Percentiles rank a stretch among this genome's conserved stretches.
These are phyloP conservation scores for Pestalotiopsis sp. DNA, from an alignment of 2,329 filamentous ascomycete species.

Conservation along the genomic window DNA sequence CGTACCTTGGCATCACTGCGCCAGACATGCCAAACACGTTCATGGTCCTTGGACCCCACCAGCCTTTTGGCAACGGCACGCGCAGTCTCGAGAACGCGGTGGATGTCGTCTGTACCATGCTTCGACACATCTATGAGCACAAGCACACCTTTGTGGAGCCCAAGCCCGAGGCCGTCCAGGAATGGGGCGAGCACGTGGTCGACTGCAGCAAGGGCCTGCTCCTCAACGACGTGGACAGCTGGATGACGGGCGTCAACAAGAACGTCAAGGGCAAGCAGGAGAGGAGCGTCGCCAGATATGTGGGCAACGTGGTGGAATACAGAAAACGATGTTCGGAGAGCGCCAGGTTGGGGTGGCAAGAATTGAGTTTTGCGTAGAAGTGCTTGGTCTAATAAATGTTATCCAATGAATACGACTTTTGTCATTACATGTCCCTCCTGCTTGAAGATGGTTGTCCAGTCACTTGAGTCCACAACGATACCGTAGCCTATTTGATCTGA, in stretches of 20 bases:
- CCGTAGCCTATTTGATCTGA: too few species aligned
- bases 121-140: slow-evolving; percentile 3
- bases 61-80: slow-evolving; percentile 19
- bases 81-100: slow-evolving; percentile 19
- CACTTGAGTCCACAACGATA: too few species aligned
- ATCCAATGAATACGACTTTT: too few species aligned
- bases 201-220: slow-evolving; percentile 16
- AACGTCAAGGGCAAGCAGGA: slow-evolving; percentile 11
- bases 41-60: slow-evolving; percentile 20
- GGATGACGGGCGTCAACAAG: slow-evolving; percentile 19
- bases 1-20: slow-evolving; percentile 19
- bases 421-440: too few species aligned
- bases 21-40: slow-evolving; percentile 21
- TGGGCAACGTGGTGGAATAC: slow-evolving; percentile 15
- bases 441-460: too few species aligned
- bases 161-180: slow-evolving; percentile 12
- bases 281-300: slow-evolving; percentile 17
- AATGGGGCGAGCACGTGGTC: slow-evolving; percentile 16
- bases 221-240: slow-evolving; percentile 19
- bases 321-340: slow-evolving; percentile 13
- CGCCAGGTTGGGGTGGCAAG: slow-evolving; percentile 4
- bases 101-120: slow-evolving; percentile 9
- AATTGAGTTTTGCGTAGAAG: slow-evolving; percentile 10
- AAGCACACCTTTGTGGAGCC: slow-evolving; percentile 14
- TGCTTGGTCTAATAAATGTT: background rate